Conservation (phyloP, 1,284 basidiomycete genomes). For the Trichosporon ovoides region DNA sequence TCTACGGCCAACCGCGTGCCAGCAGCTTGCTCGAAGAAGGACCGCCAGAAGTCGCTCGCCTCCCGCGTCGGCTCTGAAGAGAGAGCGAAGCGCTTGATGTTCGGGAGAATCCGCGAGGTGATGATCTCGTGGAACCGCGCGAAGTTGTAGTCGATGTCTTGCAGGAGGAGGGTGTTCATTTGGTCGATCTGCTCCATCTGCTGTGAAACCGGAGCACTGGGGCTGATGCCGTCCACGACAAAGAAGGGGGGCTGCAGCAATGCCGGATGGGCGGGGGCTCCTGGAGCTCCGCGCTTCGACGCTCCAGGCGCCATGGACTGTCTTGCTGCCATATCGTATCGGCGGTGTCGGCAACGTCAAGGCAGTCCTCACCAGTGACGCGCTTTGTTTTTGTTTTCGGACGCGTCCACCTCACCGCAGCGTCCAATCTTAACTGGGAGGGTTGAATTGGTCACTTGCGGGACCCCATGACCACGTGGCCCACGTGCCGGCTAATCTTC, state of each 20-base stretch:
- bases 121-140: conserved; percentile 83
- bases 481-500: conserved; percentile 4
- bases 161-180: conserved; percentile 69
- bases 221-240: conserved; percentile 67
- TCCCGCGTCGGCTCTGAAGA: conserved; percentile 81
- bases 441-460: neutral
- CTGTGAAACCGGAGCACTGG: conserved; percentile 63
- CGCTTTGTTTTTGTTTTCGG: conserved; percentile 7
- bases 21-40: conserved; percentile 66
- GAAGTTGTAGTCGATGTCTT: conserved; percentile 93
- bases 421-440: neutral
- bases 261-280: neutral
- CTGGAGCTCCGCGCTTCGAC: too few relatives aligned
- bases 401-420: neutral
- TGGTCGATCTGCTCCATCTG: conserved; percentile 89
- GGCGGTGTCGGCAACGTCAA: neutral
- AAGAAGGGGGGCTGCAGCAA: conserved; percentile 43
- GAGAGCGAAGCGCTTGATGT: conserved; percentile 80
- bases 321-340: neutral
- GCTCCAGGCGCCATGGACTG: neutral
- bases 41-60: conserved; percentile 90
- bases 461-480: neutral
- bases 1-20: conserved; percentile 11
- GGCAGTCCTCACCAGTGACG: too few relatives aligned
- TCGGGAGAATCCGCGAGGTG: conserved; percentile 72